Conservation (phyloP, 352 stramenopile species). For the Phytophthora cajani region DNA sequence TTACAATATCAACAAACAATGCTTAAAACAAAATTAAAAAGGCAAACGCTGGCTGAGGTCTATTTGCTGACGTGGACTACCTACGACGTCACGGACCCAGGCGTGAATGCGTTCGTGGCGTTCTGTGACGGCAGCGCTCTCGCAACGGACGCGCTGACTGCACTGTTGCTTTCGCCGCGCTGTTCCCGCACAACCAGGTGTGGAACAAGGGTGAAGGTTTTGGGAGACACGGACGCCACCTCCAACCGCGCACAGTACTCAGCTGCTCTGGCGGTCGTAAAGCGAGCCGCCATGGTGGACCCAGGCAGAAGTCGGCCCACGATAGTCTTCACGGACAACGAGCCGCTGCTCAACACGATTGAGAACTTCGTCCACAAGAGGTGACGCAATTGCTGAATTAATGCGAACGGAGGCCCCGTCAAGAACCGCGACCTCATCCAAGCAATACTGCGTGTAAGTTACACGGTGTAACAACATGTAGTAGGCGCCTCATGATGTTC, state of each 20-base stretch:
- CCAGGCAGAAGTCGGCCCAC: constrained; percentile 4
- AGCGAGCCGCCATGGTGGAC: constrained; percentile 3
- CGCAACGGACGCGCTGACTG: constrained; percentile 52
- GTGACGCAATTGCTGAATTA: constrained; percentile 14
- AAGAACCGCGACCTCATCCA: constrained; percentile 24
- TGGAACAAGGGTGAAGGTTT: constrained; percentile 58
- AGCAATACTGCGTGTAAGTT: constrained; percentile 5
- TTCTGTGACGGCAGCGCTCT: constrained; percentile 73
- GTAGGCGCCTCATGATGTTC: constrained; percentile 17
- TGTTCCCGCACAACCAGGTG: constrained; percentile 57
- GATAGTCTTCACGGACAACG: constrained; percentile 24
- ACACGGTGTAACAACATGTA: too few species aligned
- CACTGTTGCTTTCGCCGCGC: constrained; percentile 59
- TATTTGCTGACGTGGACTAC: constrained; percentile 12
- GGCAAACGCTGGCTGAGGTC: too few species aligned
- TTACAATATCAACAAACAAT: too few species aligned
- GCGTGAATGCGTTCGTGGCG: constrained; percentile 50
- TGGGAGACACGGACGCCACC: constrained; percentile 30
- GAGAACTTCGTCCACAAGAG: constrained; percentile 9
- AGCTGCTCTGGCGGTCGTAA: constrained; percentile 14
- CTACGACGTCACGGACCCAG: constrained; percentile 47
- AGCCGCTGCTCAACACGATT: constrained; percentile 22
- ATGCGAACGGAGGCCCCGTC: constrained; percentile 2
- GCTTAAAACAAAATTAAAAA: too few species aligned
- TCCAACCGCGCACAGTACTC: constrained; percentile 17